Conservation (phyloP, 2,329 filamentous ascomycete species). For the Arthroderma sp. region DNA sequence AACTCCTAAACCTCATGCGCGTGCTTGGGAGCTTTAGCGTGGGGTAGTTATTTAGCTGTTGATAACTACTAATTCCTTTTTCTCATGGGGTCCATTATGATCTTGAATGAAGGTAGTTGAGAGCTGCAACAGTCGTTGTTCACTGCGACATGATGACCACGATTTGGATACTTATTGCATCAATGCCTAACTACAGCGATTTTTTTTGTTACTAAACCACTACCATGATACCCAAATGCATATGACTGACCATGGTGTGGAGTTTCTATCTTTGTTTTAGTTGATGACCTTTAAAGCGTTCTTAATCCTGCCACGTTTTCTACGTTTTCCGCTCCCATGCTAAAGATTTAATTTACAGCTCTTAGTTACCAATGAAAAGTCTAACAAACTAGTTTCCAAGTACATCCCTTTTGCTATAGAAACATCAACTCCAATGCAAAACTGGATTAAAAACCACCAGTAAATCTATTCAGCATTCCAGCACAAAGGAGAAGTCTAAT, state of each 20-base stretch:
- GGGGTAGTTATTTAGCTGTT: too few species aligned
- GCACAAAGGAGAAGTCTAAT: neutral
- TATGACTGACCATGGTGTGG: neutral
- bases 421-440: neutral
- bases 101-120: too few species aligned
- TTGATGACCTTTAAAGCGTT: neutral
- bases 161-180: neutral
- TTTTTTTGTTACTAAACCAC: neutral
- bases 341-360: too few species aligned
- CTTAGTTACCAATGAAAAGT: too few species aligned
- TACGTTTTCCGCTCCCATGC: too few species aligned
- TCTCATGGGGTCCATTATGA: neutral
- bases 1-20: neutral
- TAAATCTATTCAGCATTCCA: neutral
- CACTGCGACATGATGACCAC: neutral
- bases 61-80: neutral
- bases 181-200: neutral
- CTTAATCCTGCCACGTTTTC: too few species aligned
- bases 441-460: neutral
- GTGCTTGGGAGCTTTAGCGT: conserved; percentile 8
- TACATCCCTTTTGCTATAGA: neutral
- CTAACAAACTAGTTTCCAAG: too few species aligned
- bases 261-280: neutral
- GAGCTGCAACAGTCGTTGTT: too few species aligned
- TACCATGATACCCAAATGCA: neutral